Evolutionary conservation across 2,329 filamentous ascomycete genomes (phyloP), one percentile per base, ranked within the genome.

Genomic region (Sphaerulina vaccinii): DNA sequence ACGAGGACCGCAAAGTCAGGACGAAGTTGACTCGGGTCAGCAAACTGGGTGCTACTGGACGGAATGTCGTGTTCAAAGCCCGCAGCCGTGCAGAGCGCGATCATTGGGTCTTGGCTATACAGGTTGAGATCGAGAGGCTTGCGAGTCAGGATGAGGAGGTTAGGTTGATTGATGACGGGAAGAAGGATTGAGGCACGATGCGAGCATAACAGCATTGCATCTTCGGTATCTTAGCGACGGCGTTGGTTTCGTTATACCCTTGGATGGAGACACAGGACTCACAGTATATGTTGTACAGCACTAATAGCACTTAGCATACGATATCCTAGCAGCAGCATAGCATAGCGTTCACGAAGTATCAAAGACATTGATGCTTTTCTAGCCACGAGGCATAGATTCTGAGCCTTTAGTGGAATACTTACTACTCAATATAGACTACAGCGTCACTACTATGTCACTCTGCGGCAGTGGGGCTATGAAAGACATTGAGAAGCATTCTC

Each of bases 21-120:
- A 74, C 29, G 19, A 76, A 77, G 55, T 70, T 85, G 51, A 82
- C 80, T 58, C 70, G 80, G 33, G 84, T 86, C 1, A 81, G 80
- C 22, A 77, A 79, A 55, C 67, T 86, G 22, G 84, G 84, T 9
- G 75, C 77, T 6, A 79, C 79, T 23, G 84, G 84, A 3, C 71
- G 81, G 37, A 82, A 79, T 35, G 78, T 85, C 42, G 83, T 87
- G 10, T 87, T 87, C 64, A 82, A 83, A 62, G 79, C 83, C 29
- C 74, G 83, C 47, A 84, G 79, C 65, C 73, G 84, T 8, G 77
- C 83, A 1, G 84, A 87, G 67, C 76, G 83, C 54, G 84, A 87
- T 68, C 79, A 82, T 59, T 87, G 84, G 84, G 84, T 87, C 19
- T 68, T 86, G 65, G 82, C 77, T 29, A 81, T 86, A 52, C 79